A percentile compares a stretch with the other conserved stretches of the same genome.
Evolutionary conservation across 2,329 filamentous ascomycete genomes (phyloP).

Genomic region (Escovopsis sp.): DNA sequence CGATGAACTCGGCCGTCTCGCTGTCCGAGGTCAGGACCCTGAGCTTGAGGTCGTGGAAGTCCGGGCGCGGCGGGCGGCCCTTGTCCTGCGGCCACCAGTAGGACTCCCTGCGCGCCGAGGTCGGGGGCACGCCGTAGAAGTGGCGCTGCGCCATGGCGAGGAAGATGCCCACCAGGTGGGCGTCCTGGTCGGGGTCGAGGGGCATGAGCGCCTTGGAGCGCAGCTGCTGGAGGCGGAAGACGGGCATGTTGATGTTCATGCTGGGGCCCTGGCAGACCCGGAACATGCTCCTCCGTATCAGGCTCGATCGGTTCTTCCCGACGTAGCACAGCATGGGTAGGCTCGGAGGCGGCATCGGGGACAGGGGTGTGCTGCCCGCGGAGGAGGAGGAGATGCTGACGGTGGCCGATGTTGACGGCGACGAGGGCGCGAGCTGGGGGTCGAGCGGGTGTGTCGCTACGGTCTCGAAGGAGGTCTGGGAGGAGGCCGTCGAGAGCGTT

Average conservation of each 20-base stretch:
- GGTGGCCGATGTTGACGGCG: conserved; percentile 1
- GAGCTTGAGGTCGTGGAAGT: conserved; percentile 34
- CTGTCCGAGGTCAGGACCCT: conserved; percentile 37
- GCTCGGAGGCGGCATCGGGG: conserved; percentile 10
- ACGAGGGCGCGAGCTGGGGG: conserved; percentile 11
- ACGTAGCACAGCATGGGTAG: conserved; percentile 31
- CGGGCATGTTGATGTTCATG: conserved; percentile 29
- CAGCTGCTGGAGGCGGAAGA: conserved; percentile 31
- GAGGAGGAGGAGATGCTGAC: too few relatives aligned
- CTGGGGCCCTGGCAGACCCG: conserved; percentile 28
- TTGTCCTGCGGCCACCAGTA: conserved; percentile 11
- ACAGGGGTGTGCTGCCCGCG: not conserved
- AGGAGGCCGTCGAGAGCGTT: conserved; percentile 11
- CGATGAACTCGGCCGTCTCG: conserved; percentile 32
- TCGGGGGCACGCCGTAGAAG: conserved; percentile 25
- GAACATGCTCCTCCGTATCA: conserved; percentile 33
- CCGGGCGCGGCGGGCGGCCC: conserved; percentile 12
- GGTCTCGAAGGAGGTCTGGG: conserved; percentile 20
- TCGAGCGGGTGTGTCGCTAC: conserved; percentile 21
- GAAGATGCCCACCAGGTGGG: conserved; percentile 36
- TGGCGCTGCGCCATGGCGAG: conserved; percentile 42
- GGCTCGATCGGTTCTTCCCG: conserved; percentile 29
- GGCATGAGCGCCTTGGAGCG: conserved; percentile 34
- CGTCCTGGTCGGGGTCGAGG: conserved; percentile 33
- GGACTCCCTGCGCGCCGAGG: conserved; percentile 12